Conservation (phyloP, 2,329 filamentous ascomycete species). For the Talaromyces sp. region DNA sequence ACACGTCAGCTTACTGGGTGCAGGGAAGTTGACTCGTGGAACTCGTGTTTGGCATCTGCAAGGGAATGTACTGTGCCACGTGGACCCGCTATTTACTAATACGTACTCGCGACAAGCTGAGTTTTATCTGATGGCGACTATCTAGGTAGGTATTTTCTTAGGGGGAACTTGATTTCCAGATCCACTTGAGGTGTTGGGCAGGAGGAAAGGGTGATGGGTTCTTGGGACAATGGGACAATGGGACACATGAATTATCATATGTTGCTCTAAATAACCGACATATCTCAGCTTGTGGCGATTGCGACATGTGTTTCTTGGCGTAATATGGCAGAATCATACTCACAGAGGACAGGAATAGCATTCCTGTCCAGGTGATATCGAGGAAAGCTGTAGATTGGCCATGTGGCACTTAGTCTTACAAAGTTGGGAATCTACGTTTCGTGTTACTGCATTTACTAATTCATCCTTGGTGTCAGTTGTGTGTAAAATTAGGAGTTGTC, state of each 20-base stretch:
- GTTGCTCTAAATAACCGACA: neutral
- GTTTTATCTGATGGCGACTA: too few relatives aligned
- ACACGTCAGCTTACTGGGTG: neutral
- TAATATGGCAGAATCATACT: neutral
- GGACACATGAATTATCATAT: neutral
- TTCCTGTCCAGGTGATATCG: neutral
- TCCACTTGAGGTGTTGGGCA: neutral
- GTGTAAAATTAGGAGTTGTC: too few relatives aligned
- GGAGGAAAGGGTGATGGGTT: too few relatives aligned
- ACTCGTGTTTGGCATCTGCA: neutral
- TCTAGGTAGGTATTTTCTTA: too few relatives aligned
- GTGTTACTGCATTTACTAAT: neutral
- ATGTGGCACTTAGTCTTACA: neutral
- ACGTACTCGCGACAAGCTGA: too few relatives aligned
- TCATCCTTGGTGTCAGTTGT: too few relatives aligned
- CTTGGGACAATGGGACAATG: neutral
- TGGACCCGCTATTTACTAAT: neutral
- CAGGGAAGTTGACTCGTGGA: neutral
- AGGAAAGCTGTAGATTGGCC: neutral
- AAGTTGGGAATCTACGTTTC: neutral
- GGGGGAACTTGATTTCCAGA: too few relatives aligned
- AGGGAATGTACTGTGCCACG: neutral
- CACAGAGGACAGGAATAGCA: neutral
- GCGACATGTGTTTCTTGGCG: neutral
- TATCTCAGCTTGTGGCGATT: neutral